These are phyloP conservation scores for Fonsecaea nubica DNA, from an alignment of 2,329 filamentous ascomycete species.

Conservation along the genomic window DNA sequence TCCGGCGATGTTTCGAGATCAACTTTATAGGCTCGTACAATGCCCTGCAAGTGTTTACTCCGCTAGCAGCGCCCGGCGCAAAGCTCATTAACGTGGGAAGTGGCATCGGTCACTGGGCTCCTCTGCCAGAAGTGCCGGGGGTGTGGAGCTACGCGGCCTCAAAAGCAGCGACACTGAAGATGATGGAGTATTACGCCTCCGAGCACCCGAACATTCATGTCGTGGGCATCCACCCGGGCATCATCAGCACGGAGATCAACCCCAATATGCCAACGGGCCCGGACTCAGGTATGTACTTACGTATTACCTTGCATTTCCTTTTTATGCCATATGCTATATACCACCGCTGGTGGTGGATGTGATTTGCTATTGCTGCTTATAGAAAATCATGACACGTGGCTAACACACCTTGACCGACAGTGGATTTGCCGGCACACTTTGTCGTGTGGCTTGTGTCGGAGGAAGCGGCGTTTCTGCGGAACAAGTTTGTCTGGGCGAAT, in stretches of 20 bases:
- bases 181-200: neutral
- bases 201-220: slow-evolving; percentile 37
- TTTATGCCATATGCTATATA: neutral
- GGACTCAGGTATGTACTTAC: slow-evolving; percentile 2
- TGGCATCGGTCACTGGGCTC: neutral
- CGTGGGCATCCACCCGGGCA: slow-evolving; percentile 54
- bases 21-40: slow-evolving; percentile 5
- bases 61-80: neutral
- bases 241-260: slow-evolving; percentile 24
- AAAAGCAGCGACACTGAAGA: neutral
- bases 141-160: slow-evolving; percentile 6
- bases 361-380: too few species aligned
- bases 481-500: slow-evolving; percentile 56
- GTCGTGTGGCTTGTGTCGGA: slow-evolving; percentile 53
- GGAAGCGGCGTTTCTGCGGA: slow-evolving; percentile 56
- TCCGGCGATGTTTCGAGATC: neutral
- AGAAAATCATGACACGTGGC: too few species aligned
- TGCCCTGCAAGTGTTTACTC: neutral
- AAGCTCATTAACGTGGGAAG: slow-evolving; percentile 1
- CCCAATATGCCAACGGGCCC: neutral
- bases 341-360: too few species aligned
- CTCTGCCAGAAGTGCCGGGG: neutral
- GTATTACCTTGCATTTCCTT: too few species aligned
- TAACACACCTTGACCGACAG: slow-evolving; percentile 30
- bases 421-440: slow-evolving; percentile 55